phyloP scores from a whole-genome alignment of 345 rosid genomes.

The Hevea brasiliensis region DNA sequence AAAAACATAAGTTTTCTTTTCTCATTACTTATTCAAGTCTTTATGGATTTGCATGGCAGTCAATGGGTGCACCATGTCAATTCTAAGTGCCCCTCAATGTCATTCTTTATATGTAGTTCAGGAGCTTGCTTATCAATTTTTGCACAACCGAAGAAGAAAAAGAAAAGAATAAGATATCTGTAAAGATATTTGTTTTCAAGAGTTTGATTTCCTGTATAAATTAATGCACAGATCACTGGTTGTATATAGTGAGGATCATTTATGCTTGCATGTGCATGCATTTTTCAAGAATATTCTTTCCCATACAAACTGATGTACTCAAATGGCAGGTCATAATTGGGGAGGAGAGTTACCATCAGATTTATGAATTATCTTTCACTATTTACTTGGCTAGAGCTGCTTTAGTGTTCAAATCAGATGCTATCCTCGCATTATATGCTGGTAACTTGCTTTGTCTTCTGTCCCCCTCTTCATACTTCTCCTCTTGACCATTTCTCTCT shows the following conservation, averaged over 20 bases:
- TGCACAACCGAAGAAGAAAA: background rate
- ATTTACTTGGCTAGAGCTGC: conserved; percentile 67
- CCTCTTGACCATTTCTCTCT: background rate
- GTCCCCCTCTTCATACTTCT: background rate
- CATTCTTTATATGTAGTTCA: background rate
- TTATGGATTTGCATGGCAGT: background rate
- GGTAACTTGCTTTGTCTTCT: conserved; percentile 41
- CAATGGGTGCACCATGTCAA: background rate
- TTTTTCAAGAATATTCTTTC: background rate
- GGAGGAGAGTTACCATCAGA: conserved; percentile 62
- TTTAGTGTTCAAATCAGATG: conserved; percentile 52
- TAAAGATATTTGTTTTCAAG: background rate
- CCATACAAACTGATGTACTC: background rate
- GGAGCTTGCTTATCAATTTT: conserved; percentile 1
- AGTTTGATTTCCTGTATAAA: background rate
- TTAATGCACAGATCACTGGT: background rate
- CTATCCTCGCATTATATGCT: conserved; percentile 52
- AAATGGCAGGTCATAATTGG: conserved; percentile 60
- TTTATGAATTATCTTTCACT: conserved; percentile 53
- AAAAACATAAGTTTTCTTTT: no score
- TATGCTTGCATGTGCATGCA: background rate
- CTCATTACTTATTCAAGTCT: background rate
- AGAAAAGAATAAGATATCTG: background rate
- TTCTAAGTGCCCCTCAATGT: background rate
- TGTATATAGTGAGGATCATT: background rate